A percentile compares a stretch with the other conserved stretches of the same genome.
Conservation (phyloP, 2,329 filamentous ascomycete species). For the Cytospora paraplurivora region DNA sequence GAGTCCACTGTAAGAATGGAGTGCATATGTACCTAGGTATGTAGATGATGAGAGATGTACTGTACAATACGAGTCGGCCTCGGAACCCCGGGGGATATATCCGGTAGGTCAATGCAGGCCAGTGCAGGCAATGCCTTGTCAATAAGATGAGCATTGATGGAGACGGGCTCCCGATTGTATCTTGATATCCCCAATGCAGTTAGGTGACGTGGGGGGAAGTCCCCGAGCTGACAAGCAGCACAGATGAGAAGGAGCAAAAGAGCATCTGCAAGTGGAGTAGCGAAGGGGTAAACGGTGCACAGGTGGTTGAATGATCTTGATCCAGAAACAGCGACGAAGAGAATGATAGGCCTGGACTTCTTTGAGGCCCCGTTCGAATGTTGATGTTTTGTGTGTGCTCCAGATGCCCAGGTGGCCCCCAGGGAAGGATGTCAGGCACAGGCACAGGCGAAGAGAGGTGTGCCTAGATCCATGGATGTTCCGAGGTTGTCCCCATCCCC, state of each 20-base stretch:
- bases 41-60: neutral
- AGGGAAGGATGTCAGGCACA: no score
- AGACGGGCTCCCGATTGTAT: neutral
- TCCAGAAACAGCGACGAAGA: neutral
- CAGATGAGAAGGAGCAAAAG: slow-evolving; percentile 5
- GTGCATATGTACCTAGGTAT: neutral
- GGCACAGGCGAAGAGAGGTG: neutral
- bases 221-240: slow-evolving; percentile 3
- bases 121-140: neutral
- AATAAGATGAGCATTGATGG: neutral
- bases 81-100: neutral
- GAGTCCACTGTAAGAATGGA: neutral
- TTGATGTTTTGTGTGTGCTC: neutral
- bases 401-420: no score
- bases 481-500: no score
- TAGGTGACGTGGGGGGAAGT: slow-evolving; percentile 12
- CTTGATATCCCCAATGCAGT: slow-evolving; percentile 4
- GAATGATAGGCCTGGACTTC: neutral
- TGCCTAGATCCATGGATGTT: no score
- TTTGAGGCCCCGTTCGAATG: neutral
- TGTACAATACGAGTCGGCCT: neutral
- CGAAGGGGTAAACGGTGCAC: neutral
- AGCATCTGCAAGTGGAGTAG: neutral
- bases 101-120: neutral
- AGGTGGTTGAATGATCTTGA: neutral